Percentiles rank a stretch among this genome's conserved stretches.
These are phyloP conservation scores for Astrephomene gubernaculifera DNA, from an alignment of 139 green algal species.

Conservation along the genomic window DNA sequence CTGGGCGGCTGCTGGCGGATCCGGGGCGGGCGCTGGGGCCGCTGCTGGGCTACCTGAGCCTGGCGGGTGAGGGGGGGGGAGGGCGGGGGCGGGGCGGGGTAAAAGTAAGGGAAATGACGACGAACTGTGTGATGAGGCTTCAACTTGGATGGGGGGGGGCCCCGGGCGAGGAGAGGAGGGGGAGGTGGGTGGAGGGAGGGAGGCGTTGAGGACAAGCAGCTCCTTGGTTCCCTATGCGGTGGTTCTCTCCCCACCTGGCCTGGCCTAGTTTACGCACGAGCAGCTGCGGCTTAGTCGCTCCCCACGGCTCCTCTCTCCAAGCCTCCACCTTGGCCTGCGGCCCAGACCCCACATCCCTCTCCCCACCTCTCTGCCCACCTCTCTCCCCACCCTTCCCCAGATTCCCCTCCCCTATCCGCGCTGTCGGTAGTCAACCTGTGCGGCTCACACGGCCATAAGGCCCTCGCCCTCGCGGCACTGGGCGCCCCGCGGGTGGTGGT, in stretches of 20 bases:
- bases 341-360: too few relatives aligned
- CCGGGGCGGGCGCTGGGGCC: constrained; percentile 11
- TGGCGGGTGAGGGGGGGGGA: background rate
- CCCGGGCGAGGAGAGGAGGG: too few relatives aligned
- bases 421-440: constrained; percentile 14
- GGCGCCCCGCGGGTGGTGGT: background rate
- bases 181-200: too few relatives aligned
- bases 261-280: too few relatives aligned
- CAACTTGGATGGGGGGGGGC: too few relatives aligned
- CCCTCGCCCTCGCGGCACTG: constrained; percentile 31
- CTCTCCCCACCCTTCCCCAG: background rate
- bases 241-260: too few relatives aligned
- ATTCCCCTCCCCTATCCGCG: background rate
- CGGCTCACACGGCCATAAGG: constrained; percentile 34
- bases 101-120: too few relatives aligned
- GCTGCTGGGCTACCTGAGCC: constrained; percentile 12
- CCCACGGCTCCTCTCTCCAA: background rate
- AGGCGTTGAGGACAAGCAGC: too few relatives aligned
- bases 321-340: too few relatives aligned
- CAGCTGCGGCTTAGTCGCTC: too few relatives aligned
- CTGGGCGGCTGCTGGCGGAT: background rate
- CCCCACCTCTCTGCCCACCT: background rate
- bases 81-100: background rate
- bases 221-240: too few relatives aligned
- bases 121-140: too few relatives aligned